Evolutionary conservation across 2,329 filamentous ascomycete genomes (phyloP).

Genomic region (Alternaria arborescens): DNA sequence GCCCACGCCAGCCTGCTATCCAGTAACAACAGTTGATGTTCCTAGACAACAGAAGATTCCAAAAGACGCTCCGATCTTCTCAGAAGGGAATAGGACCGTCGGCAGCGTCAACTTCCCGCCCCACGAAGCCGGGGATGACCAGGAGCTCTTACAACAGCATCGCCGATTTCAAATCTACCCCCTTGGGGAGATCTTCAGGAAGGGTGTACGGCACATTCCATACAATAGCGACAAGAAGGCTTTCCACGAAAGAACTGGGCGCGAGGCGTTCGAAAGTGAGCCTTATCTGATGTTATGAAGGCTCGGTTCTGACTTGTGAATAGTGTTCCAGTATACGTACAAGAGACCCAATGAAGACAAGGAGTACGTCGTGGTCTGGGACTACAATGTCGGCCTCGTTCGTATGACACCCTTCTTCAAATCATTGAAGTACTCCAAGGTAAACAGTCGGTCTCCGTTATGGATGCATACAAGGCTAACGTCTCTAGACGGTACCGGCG

Average conservation of each 20-base stretch:
- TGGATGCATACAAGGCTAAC: conserved; percentile 20
- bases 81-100: conserved; percentile 65
- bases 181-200: conserved; percentile 64
- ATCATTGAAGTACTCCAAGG: conserved; percentile 86
- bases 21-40: conserved; percentile 10
- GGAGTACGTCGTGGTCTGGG: conserved; percentile 88
- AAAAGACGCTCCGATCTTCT: conserved; percentile 71
- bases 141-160: conserved; percentile 66
- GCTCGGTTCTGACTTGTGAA: conserved; percentile 17
- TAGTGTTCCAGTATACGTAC: conserved; percentile 88
- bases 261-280: conserved; percentile 87
- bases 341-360: conserved; percentile 69
- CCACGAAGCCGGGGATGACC: conserved; percentile 68
- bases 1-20: conserved; percentile 19
- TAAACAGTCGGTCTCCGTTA: conserved; percentile 51
- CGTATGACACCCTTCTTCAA: conserved; percentile 96
- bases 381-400: conserved; percentile 93
- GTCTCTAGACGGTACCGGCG: conserved; percentile 78
- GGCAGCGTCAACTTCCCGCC: conserved; percentile 78
- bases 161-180: conserved; percentile 72
- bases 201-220: conserved; percentile 73
- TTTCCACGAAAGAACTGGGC: conserved; percentile 84
- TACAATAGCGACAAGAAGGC: conserved; percentile 95
- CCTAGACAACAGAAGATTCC: conserved; percentile 64
- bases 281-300: not conserved